Conservation (phyloP, 208 protist species). For the Eutreptiella sp. region DNA sequence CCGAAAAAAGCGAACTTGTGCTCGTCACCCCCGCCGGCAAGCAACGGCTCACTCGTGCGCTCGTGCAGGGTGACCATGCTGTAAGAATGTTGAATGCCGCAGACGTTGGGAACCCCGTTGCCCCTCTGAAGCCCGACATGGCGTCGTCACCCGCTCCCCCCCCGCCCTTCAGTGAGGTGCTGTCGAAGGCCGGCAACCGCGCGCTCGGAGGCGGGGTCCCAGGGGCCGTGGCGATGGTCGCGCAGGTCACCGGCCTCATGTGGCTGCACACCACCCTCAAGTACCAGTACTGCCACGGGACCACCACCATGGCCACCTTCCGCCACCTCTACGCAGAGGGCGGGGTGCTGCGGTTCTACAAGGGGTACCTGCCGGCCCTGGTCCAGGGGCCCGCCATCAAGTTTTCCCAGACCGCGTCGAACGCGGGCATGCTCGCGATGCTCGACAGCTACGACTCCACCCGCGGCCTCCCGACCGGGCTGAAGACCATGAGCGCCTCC, state of each 20-base stretch:
- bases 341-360: slow-evolving; percentile 53
- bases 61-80: no score
- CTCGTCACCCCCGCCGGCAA: no score
- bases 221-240: slow-evolving; percentile 45
- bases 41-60: no score
- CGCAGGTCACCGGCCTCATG: slow-evolving; percentile 34
- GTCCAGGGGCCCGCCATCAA: slow-evolving; percentile 47
- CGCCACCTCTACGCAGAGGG: slow-evolving; percentile 44
- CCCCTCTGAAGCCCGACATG: no score
- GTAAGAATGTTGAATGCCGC: no score
- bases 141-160: neutral
- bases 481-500: slow-evolving; percentile 47
- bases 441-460: slow-evolving; percentile 43
- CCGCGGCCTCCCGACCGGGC: slow-evolving; percentile 32
- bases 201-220: slow-evolving; percentile 42
- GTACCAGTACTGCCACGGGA: slow-evolving; percentile 54
- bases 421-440: slow-evolving; percentile 49
- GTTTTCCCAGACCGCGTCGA: slow-evolving; percentile 58
- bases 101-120: no score
- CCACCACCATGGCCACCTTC: slow-evolving; percentile 29
- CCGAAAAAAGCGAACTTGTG: no score
- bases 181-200: slow-evolving; percentile 29
- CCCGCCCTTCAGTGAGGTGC: slow-evolving; percentile 24
- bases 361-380: slow-evolving; percentile 42
- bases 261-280: slow-evolving; percentile 60